Evolutionary conservation across 1,284 basidiomycete genomes (phyloP).

Genomic region (Cutaneotrichosporon sp.): DNA sequence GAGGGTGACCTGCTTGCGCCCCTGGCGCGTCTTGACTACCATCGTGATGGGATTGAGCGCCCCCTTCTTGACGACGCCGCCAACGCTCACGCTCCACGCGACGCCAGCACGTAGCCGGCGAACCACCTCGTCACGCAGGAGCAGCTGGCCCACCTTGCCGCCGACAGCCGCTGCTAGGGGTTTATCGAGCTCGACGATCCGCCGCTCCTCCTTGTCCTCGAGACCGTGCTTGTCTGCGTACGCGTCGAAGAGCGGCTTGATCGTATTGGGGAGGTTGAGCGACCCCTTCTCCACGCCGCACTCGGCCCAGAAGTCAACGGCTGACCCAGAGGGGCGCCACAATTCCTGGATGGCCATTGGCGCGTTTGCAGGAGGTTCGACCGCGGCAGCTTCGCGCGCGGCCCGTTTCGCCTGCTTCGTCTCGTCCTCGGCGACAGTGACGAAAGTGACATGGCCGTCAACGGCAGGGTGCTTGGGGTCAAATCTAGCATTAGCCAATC

Average conservation of each 20-base stretch:
- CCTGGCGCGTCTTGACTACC: conserved; percentile 64
- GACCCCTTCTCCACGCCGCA: conserved; percentile 51
- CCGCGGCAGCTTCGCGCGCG: conserved; percentile 49
- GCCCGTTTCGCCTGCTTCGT: conserved; percentile 46
- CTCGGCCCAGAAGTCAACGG: conserved; percentile 59
- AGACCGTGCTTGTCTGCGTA: conserved; percentile 63
- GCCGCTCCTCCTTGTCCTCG: conserved; percentile 61
- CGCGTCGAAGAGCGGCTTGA: conserved; percentile 57
- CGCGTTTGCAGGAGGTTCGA: conserved; percentile 43
- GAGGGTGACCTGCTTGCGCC: conserved; percentile 68
- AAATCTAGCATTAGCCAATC: conserved; percentile 51
- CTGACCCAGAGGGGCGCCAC: conserved; percentile 65
- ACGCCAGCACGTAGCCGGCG: conserved; percentile 38
- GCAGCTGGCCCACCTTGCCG: conserved; percentile 51
- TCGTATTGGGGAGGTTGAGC: conserved; percentile 18
- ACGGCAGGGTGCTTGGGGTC: conserved; percentile 60
- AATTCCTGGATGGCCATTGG: conserved; percentile 56
- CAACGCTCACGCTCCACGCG: conserved; percentile 36
- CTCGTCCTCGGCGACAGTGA: conserved; percentile 61
- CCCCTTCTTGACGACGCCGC: conserved; percentile 57
- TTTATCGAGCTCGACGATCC: conserved; percentile 64
- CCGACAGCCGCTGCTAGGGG: conserved; percentile 54
- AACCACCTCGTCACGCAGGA: conserved; percentile 66
- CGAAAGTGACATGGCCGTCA: conserved; percentile 53
- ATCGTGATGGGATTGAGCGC: conserved; percentile 64